A percentile compares a stretch with the other conserved stretches of the same genome.
Evolutionary conservation across 768 basidiomycete genomes (phyloP).

Genomic region (Termitomyces eurrhizus): DNA sequence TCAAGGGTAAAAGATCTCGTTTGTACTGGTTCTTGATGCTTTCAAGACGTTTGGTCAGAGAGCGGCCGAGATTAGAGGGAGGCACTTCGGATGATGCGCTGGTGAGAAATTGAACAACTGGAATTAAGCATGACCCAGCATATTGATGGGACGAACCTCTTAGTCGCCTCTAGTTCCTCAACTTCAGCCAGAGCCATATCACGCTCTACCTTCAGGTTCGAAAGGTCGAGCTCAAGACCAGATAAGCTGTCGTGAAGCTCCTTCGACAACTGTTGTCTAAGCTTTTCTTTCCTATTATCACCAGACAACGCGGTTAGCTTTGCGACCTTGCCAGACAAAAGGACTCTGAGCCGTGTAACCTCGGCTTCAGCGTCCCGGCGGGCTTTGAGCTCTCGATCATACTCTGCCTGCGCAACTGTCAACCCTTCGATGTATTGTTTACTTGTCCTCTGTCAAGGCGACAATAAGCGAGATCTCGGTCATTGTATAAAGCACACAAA

Average conservation of each 20-base stretch:
- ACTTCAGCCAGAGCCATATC: constrained; percentile 93
- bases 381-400: constrained; percentile 85
- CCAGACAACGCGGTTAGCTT: constrained; percentile 81
- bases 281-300: constrained; percentile 72
- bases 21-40: constrained; percentile 85
- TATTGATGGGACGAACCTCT: constrained; percentile 47
- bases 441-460: constrained; percentile 67
- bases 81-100: constrained; percentile 31
- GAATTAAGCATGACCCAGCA: not conserved
- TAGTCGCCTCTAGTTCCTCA: constrained; percentile 78
- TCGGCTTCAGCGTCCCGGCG: constrained; percentile 92
- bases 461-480: constrained; percentile 1
- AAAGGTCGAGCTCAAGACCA: constrained; percentile 80
- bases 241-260: constrained; percentile 75
- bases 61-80: constrained; percentile 52
- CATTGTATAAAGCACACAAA: constrained; percentile 28
- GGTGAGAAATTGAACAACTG: constrained; percentile 16
- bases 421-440: constrained; percentile 91
- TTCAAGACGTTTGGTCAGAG: constrained; percentile 83
- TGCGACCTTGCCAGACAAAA: constrained; percentile 87
- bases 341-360: constrained; percentile 77
- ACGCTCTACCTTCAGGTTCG: constrained; percentile 82
- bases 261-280: constrained; percentile 72
- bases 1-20: constrained; percentile 81
- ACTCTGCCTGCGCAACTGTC: constrained; percentile 90